Evolutionary conservation across 768 basidiomycete species (phyloP), one percentile per base, ranked within the genome.

Genomic region (Termitomyces sp.): DNA sequence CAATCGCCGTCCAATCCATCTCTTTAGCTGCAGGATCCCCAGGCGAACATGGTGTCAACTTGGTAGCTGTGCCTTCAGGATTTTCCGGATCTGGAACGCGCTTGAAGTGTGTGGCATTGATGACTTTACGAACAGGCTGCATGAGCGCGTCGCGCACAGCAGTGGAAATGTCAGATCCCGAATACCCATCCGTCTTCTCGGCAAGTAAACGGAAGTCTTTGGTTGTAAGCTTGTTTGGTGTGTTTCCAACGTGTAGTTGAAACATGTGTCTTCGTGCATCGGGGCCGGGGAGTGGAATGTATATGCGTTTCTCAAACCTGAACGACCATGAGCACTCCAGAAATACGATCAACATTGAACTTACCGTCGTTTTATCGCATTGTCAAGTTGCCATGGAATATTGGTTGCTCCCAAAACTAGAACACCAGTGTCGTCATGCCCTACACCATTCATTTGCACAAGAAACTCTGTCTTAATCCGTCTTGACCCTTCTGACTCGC

Each of bases 391-490:
- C 96, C 96, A 98, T 2, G 97, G 97, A 53, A 98, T 97, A 64
- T 99, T 99, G 5, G 97, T 99, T 9, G 97, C 97, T 32, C 95
- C 97, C 22, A 99, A 81, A 9, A 98, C 94, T 20, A 99, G 81
- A 0, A 99, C 92, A 9, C 97, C 97, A 0, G 91, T 91, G 71
- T 97, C 95, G 59, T 99, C 97, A 67, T 98, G 93, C 0, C 97
- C 97, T 2, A 98, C 96, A 41, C 97, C 97, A 61, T 98, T 93
- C 94, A 98, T 98, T 69, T 98, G 93, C n/a, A 94, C 92, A 50
- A 94, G 76, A 62, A 94, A 96, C 72, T 98, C 96, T 0, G 96
- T 98, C 80, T 98, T 98, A 70, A 98, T 98, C 36, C 96, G 83
- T 63, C 95, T 76, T n/a, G 92, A 92, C 5, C 96, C 97, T 68